phyloP scores from a whole-genome alignment of 2,329 filamentous ascomycete genomes.

The Talaromyces piceae region DNA sequence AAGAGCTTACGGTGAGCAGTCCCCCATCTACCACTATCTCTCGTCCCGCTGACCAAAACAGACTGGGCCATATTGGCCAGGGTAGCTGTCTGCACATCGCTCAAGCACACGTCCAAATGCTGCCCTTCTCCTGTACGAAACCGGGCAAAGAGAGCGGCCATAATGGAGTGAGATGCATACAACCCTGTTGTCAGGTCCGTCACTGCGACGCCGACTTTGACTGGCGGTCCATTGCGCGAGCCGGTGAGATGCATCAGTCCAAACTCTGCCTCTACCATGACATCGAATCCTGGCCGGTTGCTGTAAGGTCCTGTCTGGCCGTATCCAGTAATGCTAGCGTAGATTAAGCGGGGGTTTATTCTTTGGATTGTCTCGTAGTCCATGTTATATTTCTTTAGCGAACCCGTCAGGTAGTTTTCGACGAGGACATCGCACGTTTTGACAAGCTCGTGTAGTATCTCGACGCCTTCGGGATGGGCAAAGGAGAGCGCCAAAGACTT shows the following conservation, averaged over 20 bases:
- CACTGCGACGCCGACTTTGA: conserved; percentile 95
- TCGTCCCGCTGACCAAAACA: conserved; percentile 76
- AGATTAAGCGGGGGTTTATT: conserved; percentile 81
- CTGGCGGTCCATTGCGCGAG: conserved; percentile 74
- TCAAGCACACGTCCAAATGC: conserved; percentile 84
- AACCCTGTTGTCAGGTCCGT: conserved; percentile 92
- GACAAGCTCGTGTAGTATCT: conserved; percentile 77
- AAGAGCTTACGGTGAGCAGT: conserved; percentile 71
- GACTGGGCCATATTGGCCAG: conserved; percentile 94
- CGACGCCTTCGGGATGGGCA: conserved; percentile 71
- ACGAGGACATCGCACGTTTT: conserved; percentile 86
- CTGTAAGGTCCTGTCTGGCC: conserved; percentile 91
- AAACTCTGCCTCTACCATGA: conserved; percentile 98
- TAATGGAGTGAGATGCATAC: conserved; percentile 91
- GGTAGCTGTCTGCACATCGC: conserved; percentile 91
- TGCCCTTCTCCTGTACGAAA: conserved; percentile 71
- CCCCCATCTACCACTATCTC: conserved; percentile 86
- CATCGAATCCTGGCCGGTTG: conserved; percentile 85
- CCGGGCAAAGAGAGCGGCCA: conserved; percentile 80
- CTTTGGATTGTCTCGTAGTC: conserved; percentile 74
- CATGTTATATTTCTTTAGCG: conserved; percentile 81
- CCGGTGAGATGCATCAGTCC: conserved; percentile 98
- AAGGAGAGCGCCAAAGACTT: conserved; percentile 91
- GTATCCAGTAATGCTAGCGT: conserved; percentile 94
- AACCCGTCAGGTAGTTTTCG: conserved; percentile 91